Base-by-base conservation (phyloP, 2,329 filamentous ascomycete species). In the Emericellopsis atlantica region DNA sequence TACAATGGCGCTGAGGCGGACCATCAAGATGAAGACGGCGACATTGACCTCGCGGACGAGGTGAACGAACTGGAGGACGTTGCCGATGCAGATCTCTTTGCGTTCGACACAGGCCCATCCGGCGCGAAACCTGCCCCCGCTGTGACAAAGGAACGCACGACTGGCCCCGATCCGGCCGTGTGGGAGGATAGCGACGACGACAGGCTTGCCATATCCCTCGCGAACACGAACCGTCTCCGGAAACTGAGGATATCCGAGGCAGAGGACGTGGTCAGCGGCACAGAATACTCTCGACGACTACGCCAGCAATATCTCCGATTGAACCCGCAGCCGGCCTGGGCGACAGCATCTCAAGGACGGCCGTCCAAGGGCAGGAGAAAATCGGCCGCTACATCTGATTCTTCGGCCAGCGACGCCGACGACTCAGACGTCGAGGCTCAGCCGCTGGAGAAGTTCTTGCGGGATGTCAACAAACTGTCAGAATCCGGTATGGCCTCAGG, bases 121-220 rank as follows among this genome's bases (percentile, higher is more conserved):
- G 60, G 62, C 18, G 50, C 51, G n/a, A 57, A 52, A 16, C 53
- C 32, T 7, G 24, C 62, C 23, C 51, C 58, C 10, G 40, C 50
- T 9, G 38, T 43, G 7, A 21, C 41, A 11, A 43, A 48, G 12
- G 31, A 23, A n/a, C 11, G 15, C n/a, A 21, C 29, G 4, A 31
- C 15, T 4, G 47, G 53, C 14, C 52, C 47, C 37, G 65, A 72
- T 34, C 66, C 67, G 16, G 71, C 81, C 3, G 84, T 79, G 1
- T 98, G 92, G 92, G 79, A 89, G 50, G 92, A 98, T 57, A 96
- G 89, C 59, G 92, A 98, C 52, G 92, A 98, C 55, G 92, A 96
- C 55, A 76, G 85, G 41, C 66, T 95, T 46, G 76, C 79, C 6
- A 73, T 98, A 38, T 96, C 90, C 12, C 71, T 98, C 32, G 83